These are phyloP conservation scores for Allantophomopsis cytisporea DNA, from an alignment of 2,329 filamentous ascomycete genomes.

Conservation along the genomic window DNA sequence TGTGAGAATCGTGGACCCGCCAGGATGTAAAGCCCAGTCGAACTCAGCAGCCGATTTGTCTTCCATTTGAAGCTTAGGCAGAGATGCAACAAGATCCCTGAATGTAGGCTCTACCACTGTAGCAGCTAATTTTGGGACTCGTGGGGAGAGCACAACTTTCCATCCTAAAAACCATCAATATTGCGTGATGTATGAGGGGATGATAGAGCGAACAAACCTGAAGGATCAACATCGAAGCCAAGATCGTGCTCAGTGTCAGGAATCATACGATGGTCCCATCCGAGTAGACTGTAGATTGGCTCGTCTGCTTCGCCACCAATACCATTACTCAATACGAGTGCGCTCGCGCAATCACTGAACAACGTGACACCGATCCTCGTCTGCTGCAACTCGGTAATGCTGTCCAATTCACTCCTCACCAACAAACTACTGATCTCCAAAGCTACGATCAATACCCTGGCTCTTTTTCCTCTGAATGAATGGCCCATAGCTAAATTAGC, in stretches of 20 bases:
- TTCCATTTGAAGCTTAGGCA: slow-evolving; percentile 27
- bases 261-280: not conserved
- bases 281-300: not conserved
- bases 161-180: slow-evolving; percentile 27
- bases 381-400: not conserved
- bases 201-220: slow-evolving; percentile 30
- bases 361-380: not conserved
- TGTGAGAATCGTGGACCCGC: slow-evolving; percentile 4
- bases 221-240: slow-evolving; percentile 50
- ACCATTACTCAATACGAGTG: not conserved
- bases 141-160: slow-evolving; percentile 51
- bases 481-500: not conserved
- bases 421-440: not conserved
- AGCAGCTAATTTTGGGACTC: slow-evolving; percentile 43
- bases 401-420: not conserved
- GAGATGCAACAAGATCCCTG: slow-evolving; percentile 15
- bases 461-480: too few relatives aligned
- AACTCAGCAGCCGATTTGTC: slow-evolving; percentile 1
- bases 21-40: slow-evolving; percentile 8
- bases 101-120: slow-evolving; percentile 14
- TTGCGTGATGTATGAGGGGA: slow-evolving; percentile 1
- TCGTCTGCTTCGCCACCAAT: not conserved
- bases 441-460: too few relatives aligned
- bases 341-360: not conserved
- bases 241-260: slow-evolving; percentile 33